These are phyloP conservation scores for Aspergillus ochraceus DNA, from an alignment of 2,329 filamentous ascomycete genomes.

Conservation along the genomic window DNA sequence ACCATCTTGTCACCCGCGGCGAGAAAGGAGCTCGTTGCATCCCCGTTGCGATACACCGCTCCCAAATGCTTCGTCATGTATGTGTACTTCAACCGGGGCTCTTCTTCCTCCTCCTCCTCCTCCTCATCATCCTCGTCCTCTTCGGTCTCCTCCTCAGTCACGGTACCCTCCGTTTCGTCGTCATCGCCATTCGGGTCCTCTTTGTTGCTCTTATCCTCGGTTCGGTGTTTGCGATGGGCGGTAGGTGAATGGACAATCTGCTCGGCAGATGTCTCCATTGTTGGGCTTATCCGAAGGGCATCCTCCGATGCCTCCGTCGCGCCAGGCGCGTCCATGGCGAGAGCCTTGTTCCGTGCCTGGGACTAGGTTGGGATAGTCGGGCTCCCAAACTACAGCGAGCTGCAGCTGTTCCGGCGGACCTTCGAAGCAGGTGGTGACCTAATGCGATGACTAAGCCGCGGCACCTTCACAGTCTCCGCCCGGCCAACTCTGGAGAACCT, in stretches of 20 bases:
- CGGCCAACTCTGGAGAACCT: not conserved
- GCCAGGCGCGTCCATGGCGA: slow-evolving; percentile 42
- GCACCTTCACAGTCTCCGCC: not conserved
- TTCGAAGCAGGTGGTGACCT: not conserved
- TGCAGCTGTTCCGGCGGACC: not conserved
- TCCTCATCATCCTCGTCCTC: slow-evolving; percentile 68
- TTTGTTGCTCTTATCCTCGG: slow-evolving; percentile 19
- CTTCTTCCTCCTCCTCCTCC: slow-evolving; percentile 84
- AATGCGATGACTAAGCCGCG: not conserved
- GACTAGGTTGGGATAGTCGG: not conserved
- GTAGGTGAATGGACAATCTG: slow-evolving; percentile 14
- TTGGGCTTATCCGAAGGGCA: slow-evolving; percentile 18
- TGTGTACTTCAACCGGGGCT: slow-evolving; percentile 90
- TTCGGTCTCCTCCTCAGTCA: slow-evolving; percentile 36
- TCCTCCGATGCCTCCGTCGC: slow-evolving; percentile 28
- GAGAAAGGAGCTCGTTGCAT: slow-evolving; percentile 88
- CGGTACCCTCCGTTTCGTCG: slow-evolving; percentile 23
- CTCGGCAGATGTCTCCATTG: slow-evolving; percentile 16
- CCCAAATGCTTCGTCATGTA: slow-evolving; percentile 78
- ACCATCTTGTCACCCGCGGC: slow-evolving; percentile 98
- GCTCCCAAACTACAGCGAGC: not conserved
- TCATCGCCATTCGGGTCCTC: slow-evolving; percentile 21
- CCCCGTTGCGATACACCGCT: slow-evolving; percentile 86
- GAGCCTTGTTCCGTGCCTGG: slow-evolving; percentile 27
- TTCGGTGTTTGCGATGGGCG: slow-evolving; percentile 14